Base-by-base conservation (phyloP, 2,329 filamentous ascomycete genomes). In the Fusarium stilboides region DNA sequence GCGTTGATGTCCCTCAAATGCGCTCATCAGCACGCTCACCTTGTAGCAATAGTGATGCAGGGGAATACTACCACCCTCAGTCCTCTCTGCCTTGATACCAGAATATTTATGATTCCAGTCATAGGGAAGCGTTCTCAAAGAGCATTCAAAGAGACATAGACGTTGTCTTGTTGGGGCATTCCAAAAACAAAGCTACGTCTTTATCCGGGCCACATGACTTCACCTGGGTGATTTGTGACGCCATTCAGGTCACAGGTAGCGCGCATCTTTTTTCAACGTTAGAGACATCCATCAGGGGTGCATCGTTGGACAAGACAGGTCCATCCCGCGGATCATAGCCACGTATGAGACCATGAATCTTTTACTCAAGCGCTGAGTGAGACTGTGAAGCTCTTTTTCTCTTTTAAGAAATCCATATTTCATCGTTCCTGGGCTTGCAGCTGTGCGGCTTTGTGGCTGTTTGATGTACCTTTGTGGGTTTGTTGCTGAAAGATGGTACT, bases 171-270 rank as follows among this genome's bases (percentile, higher is more conserved):
- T 71, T 71, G 68, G 68, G 68, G 53, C 45, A 53, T 19, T 59
- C 46, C 53, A 49, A 19, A 62, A 51, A 37, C 49, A 58, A 61
- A 55, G 44, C 60, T 46, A 68, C 57, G 50, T 44, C 51, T 46
- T 49, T 54, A 53, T 45, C 50, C 34, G 36, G 61, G 47, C 64
- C 72, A 68, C 73, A 73, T 75, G 73, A 75, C 73, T 70, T 75
- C 56, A 72, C 59, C 66, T 64, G 69, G 68, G 55, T 64, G 68
- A 65, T 73, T 74, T 62, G 63, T 75, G 73, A 75, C 73, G 71
- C 73, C 73, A 75, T 75, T 24, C 36, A 36, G 69, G 70, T 74
- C 69, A 74, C 69, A 74, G 47, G 72, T 43, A 60, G 61, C 69
- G 57, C 46, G 64, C 43, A 56, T 57, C 59, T 47, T 60, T 49